phyloP scores from a whole-genome alignment of 1,284 basidiomycete species.

The Puccinia polysora region DNA sequence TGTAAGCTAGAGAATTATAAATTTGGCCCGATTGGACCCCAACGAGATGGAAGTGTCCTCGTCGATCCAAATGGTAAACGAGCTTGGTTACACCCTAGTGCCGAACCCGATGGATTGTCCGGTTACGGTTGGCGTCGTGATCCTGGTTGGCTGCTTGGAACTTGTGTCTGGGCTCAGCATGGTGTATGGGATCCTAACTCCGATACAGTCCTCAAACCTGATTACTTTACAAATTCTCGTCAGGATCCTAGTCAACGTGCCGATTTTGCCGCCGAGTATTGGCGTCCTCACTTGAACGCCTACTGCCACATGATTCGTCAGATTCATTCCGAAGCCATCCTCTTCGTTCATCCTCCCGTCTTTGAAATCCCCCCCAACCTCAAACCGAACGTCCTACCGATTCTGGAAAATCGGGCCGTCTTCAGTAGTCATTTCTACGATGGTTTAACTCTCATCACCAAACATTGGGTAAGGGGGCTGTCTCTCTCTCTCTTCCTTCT shows the following conservation, averaged over 20 bases:
- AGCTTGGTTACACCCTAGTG: slow-evolving; percentile 49
- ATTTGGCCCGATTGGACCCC: slow-evolving; percentile 76
- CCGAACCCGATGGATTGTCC: slow-evolving; percentile 45
- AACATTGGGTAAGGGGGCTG: slow-evolving; percentile 53
- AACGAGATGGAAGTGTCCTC: slow-evolving; percentile 65
- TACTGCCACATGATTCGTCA: slow-evolving; percentile 66
- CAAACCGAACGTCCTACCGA: slow-evolving; percentile 7
- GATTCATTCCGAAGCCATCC: slow-evolving; percentile 76
- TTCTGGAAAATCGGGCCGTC: slow-evolving; percentile 59
- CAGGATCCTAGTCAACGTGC: slow-evolving; percentile 53
- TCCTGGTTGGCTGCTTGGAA: slow-evolving; percentile 72
- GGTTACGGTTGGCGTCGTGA: slow-evolving; percentile 77
- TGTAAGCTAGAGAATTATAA: slow-evolving; percentile 81
- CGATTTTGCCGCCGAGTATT: slow-evolving; percentile 75
- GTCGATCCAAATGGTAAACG: slow-evolving; percentile 73
- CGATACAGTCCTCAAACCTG: slow-evolving; percentile 65
- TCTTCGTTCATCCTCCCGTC: slow-evolving; percentile 87
- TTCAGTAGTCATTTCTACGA: slow-evolving; percentile 92
- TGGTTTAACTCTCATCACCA: slow-evolving; percentile 63
- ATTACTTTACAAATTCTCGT: slow-evolving; percentile 64
- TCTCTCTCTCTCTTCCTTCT: background rate
- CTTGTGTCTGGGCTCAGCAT: slow-evolving; percentile 82
- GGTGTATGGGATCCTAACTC: slow-evolving; percentile 79
- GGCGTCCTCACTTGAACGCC: slow-evolving; percentile 68
- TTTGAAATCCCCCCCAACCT: slow-evolving; percentile 59